Base-by-base conservation (phyloP, 306 rosid genomes). In the Pyrus betulifolia region DNA sequence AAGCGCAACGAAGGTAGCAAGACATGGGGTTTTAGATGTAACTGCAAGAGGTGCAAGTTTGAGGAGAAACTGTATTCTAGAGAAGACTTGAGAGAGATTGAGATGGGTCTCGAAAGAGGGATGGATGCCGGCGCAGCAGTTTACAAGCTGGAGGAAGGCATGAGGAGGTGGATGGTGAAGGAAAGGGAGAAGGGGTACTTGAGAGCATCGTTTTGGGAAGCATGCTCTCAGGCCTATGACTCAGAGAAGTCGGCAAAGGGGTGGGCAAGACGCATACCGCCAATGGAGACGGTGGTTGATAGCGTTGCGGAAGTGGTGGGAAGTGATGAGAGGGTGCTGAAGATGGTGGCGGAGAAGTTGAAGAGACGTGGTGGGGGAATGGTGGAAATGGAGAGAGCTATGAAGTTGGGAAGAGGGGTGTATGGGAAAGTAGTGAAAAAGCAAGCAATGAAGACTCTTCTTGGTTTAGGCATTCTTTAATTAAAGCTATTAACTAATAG, bases 161-260 rank as follows among this genome's bases (percentile, higher is more conserved):
- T 90, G 97, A 88, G 83, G 84, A 86, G 87, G 66, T 79, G 86
- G 90, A 88, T 70, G 79, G 87, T 92, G 72, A 89, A 86, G 42
- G 97, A 90, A 2, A 90, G 80, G 72, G 97, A 87, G 57, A 90
- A 81, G 30, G 98, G 85, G 33, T 90, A 74, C 79, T 27, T 89
- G 90, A 88, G 97, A 71, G 96, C 97, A 10, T 89, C 93, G 21
- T 86, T 80, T 82, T 95, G 97, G 98, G 68, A 55, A 52, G 88
- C 89, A 4, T 91, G 84, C 69, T 83, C 69, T 2, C 84, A 88
- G 77, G 76, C 75, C 62, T 89, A 87, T 31, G 68, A 89, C 62
- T 83, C 91, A 0, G 96, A 91, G 28, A 91, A 87, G 81, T 66
- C 66, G 4, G 79, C 87, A 87, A 87, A 83, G 78, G 87, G 86